Conservation (phyloP, 495 filamentous ascomycete genomes). For the Penicillium cataractarum region DNA sequence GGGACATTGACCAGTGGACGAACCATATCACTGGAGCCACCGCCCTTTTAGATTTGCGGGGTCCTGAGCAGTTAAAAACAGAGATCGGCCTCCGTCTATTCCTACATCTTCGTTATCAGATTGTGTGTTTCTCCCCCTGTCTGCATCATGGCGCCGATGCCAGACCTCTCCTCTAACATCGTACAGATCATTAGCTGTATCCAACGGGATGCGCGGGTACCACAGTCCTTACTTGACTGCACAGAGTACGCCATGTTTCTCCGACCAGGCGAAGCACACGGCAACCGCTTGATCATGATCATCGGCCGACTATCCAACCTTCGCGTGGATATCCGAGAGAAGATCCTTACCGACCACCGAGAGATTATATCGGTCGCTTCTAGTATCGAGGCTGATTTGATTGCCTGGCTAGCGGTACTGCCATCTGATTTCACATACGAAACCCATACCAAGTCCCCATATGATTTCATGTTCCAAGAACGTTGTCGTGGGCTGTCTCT, state of each 20-base stretch:
- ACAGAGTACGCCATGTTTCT: constrained; percentile 41
- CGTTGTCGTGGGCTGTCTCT: constrained; percentile 31
- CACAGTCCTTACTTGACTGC: constrained; percentile 39
- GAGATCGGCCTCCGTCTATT: constrained; percentile 61
- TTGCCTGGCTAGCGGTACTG: constrained; percentile 44
- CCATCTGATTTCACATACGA: constrained; percentile 43
- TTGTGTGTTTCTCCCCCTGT: constrained; percentile 31
- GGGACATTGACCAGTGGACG: constrained; percentile 56
- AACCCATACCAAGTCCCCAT: constrained; percentile 27
- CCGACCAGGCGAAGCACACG: constrained; percentile 39
- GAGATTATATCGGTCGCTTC: constrained; percentile 50
- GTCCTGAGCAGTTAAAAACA: constrained; percentile 57
- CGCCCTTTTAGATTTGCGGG: constrained; percentile 59
- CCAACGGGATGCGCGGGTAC: constrained; percentile 40
- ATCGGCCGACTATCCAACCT: constrained; percentile 49
- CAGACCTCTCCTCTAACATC: background rate
- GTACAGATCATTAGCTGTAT: constrained; percentile 45
- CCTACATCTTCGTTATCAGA: constrained; percentile 55
- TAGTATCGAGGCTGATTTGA: constrained; percentile 55
- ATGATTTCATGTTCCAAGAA: constrained; percentile 28
- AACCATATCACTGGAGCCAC: constrained; percentile 64
- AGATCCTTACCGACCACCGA: constrained; percentile 40
- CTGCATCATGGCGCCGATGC: background rate
- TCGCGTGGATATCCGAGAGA: constrained; percentile 47
- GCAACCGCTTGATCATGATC: constrained; percentile 42